Evolutionary conservation across 805 yeast species (phyloP), one percentile per base, ranked within the genome.

Genomic region (Metschnikowia kunwiensis): DNA sequence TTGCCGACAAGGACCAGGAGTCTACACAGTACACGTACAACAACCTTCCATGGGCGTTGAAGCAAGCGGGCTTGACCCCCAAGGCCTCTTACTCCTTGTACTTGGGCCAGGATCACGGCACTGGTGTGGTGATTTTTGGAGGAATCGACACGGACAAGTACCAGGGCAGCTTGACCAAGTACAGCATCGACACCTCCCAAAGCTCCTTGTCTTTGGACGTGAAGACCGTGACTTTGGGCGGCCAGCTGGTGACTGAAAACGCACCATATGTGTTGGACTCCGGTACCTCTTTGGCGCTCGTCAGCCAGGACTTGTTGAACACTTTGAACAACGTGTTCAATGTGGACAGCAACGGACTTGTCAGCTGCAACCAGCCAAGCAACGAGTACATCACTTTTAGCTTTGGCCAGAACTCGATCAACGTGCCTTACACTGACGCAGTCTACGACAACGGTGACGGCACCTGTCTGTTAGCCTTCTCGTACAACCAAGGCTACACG

Each of bases 41-140:
- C 34, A 86, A 86, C 57, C 61, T 86, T 40, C 95, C 95, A 0
- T 46, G 68, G 42, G 72, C 72, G 42, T 58, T 86, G 65, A 78
- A 70, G 34, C 51, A 63, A 22, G 74, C 74, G 34, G 89, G 88
- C 0, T 47, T 74, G 27, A 82, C 78, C 38, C 50, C 69, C 28
- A 69, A 72, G 32, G 67, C 68, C 27, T 75, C 75, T 0, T 85
- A 81, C 54, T 82, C 89, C 0, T 61, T 85, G 38, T 82, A 65
- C 50, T 65, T 85, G 55, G 73, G 78, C 46, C 57, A 61, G 3
- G 19, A 23, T 17, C 49, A 60, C 18, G 40, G 34, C 3, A 19
- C 54, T 3, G 73, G 72, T 7, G 50, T 55, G 21, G 44, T 67
- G 18, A 53, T 66, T 37, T 67, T 66, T 51, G 72, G 72, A 5